Evolutionary conservation across 2,329 filamentous ascomycete genomes (phyloP).

Genomic region (Diaporthe citriasiana): DNA sequence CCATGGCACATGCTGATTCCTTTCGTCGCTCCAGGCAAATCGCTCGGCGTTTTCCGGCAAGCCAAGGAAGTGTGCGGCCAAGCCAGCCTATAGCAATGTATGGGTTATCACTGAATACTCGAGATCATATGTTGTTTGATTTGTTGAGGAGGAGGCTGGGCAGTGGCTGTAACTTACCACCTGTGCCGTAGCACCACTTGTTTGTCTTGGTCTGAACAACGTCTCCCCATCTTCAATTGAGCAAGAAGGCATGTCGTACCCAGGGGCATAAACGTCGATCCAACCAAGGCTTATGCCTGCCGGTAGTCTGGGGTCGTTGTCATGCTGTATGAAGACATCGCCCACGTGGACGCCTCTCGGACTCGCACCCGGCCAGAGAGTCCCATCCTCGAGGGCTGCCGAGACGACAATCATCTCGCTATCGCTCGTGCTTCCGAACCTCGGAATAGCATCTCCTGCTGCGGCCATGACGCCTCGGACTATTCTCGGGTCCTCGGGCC

Average conservation of each 20-base stretch:
- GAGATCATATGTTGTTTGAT: not conserved
- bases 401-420: slow-evolving; percentile 21
- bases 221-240: not conserved
- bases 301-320: slow-evolving; percentile 11
- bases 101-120: too few species aligned
- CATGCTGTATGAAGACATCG: slow-evolving; percentile 8
- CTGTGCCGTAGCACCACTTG: slow-evolving; percentile 19
- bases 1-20: slow-evolving; percentile 4
- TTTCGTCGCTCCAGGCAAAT: slow-evolving; percentile 22
- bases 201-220: not conserved
- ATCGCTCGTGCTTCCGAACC: slow-evolving; percentile 8
- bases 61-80: slow-evolving; percentile 9
- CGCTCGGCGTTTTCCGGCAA: slow-evolving; percentile 17
- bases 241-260: not conserved
- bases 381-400: slow-evolving; percentile 5
- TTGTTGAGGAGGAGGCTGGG: not conserved
- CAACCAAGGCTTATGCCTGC: slow-evolving; percentile 15
- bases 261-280: slow-evolving; percentile 22
- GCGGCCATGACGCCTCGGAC: not conserved
- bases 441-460: not conserved
- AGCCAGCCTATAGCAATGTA: not conserved
- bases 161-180: slow-evolving; percentile 1
- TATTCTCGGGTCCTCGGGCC: not conserved
- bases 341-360: slow-evolving; percentile 19
- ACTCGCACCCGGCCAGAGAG: slow-evolving; percentile 16